Percentiles rank a stretch among this genome's conserved stretches.
phyloP scores from a whole-genome alignment of 176 grass and related monocot species.

The Cenchrus fungigraminus region DNA sequence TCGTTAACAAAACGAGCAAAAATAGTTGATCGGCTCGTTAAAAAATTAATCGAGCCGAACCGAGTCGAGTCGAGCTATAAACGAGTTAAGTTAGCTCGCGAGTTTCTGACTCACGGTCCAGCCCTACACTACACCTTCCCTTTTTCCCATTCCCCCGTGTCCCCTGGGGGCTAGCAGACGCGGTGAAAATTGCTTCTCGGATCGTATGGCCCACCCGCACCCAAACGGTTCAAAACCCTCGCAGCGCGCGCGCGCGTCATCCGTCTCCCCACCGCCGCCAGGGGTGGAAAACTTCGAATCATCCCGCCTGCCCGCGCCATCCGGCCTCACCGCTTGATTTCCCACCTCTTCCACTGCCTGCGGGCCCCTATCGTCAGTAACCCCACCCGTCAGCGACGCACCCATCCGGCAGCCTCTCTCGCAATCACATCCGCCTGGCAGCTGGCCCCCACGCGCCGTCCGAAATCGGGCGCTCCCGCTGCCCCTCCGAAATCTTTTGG shows the following conservation, averaged over 20 bases:
- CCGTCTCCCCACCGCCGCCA: background rate
- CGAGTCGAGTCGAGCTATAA: too few relatives aligned
- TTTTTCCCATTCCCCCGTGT: too few relatives aligned
- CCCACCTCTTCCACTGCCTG: background rate
- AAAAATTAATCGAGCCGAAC: too few relatives aligned
- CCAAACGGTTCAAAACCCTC: background rate
- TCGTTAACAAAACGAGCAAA: too few relatives aligned
- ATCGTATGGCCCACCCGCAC: background rate
- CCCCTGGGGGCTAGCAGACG: background rate
- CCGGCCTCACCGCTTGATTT: background rate
- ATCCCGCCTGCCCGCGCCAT: background rate
- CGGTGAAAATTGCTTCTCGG: background rate
- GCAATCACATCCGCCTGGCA: background rate
- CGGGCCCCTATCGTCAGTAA: background rate
- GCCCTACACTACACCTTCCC: too few relatives aligned
- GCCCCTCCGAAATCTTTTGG: background rate
- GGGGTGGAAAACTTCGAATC: background rate
- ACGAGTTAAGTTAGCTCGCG: too few relatives aligned
- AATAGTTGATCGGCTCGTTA: too few relatives aligned
- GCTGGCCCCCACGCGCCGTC: background rate
- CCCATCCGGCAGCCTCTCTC: background rate
- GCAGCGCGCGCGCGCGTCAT: background rate
- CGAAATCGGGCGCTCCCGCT: background rate
- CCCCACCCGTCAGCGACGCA: background rate
- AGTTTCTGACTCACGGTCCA: too few relatives aligned